phyloP scores from a whole-genome alignment of 78 protist species.

The Monosiga brevicollis region DNA sequence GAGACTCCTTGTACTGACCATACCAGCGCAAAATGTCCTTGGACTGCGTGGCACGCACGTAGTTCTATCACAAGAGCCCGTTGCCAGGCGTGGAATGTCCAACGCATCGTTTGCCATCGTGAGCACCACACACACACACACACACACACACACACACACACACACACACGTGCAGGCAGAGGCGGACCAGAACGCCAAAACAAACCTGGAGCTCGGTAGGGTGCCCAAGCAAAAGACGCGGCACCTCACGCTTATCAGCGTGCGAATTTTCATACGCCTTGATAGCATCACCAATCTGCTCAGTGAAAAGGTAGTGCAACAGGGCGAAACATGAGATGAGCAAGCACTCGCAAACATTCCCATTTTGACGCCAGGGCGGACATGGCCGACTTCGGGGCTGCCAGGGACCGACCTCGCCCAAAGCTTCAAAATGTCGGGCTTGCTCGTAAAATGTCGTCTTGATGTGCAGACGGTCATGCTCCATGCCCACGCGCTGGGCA shows the following conservation, averaged over 20 bases:
- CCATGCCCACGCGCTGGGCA: constrained; percentile 33
- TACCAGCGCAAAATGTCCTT: constrained; percentile 41
- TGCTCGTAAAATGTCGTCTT: constrained; percentile 18
- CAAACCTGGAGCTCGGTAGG: constrained; percentile 16
- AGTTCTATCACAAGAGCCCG: too few relatives aligned
- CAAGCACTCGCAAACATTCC: too few relatives aligned
- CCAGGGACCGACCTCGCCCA: too few relatives aligned
- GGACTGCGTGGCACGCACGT: too few relatives aligned
- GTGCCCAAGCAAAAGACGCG: constrained; percentile 37
- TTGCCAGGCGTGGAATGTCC: too few relatives aligned
- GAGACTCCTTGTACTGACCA: constrained; percentile 51
- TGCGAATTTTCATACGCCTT: constrained; percentile 19
- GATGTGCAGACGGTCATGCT: constrained; percentile 56
- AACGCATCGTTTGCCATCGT: too few relatives aligned
- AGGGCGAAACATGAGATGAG: too few relatives aligned
- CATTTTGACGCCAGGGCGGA: too few relatives aligned
- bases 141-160: not conserved
- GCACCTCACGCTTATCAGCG: constrained; percentile 34
- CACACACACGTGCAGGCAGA: not conserved
- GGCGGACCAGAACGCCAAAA: too few relatives aligned
- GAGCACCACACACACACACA: constrained; percentile 4
- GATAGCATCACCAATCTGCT: constrained; percentile 20
- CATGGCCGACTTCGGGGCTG: too few relatives aligned
- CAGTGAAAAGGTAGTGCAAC: too few relatives aligned
- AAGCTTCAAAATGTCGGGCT: constrained; percentile 33